phyloP scores from a whole-genome alignment of 2,329 filamentous ascomycete species.

The Hypoxylon sp. region DNA sequence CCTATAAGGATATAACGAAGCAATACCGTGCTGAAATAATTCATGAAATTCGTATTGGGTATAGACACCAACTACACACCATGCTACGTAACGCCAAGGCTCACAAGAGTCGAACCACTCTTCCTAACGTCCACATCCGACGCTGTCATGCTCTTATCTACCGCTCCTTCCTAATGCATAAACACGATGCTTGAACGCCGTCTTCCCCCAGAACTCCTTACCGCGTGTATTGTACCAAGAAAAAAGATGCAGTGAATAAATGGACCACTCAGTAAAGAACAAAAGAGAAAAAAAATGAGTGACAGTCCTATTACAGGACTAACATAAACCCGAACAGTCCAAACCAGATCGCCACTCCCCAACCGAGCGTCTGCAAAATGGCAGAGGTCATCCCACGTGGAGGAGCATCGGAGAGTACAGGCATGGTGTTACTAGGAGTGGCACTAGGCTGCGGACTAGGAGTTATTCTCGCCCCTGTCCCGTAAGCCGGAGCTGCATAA shows the following conservation, averaged over 20 bases:
- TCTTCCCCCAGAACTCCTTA: constrained; percentile 4
- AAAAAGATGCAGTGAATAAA: not conserved
- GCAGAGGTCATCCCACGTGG: constrained; percentile 15
- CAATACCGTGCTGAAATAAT: not conserved
- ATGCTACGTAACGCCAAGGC: not conserved
- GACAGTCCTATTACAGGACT: constrained; percentile 35
- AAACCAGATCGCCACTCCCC: constrained; percentile 48
- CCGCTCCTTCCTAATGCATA: not conserved
- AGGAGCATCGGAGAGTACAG: constrained; percentile 35
- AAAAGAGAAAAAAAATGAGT: constrained; percentile 2
- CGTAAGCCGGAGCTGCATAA: not conserved
- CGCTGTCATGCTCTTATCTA: constrained; percentile 9
- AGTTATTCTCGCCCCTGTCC: constrained; percentile 7
- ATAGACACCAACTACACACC: constrained; percentile 1
- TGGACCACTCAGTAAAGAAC: not conserved
- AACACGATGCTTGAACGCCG: not conserved
- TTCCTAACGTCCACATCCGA: not conserved
- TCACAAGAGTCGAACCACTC: constrained; percentile 2
- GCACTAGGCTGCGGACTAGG: constrained; percentile 3
- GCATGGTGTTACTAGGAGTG: constrained; percentile 5
- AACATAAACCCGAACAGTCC: constrained; percentile 47
- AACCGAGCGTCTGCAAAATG: constrained; percentile 23
- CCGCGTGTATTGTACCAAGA: constrained; percentile 7
- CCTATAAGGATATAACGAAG: not conserved
- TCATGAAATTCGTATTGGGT: not conserved